These are phyloP conservation scores for Diaporthe sp. DNA, from an alignment of 2,329 filamentous ascomycete genomes.

Conservation along the genomic window DNA sequence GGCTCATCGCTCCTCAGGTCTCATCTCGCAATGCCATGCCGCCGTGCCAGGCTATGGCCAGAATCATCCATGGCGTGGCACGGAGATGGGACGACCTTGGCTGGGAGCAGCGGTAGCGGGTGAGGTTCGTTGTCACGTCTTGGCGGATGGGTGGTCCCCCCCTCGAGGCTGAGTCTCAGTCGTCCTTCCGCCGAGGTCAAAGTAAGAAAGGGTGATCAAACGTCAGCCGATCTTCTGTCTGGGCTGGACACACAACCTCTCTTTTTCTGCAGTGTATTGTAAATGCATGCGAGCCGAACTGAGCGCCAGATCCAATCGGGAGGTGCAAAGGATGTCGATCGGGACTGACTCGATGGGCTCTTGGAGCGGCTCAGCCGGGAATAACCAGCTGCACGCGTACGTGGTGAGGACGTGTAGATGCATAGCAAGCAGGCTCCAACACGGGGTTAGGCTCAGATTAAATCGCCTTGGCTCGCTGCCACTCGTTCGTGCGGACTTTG, in stretches of 20 bases:
- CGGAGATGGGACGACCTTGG: slow-evolving; percentile 21
- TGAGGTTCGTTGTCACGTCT: slow-evolving; percentile 9
- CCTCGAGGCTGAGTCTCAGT: background rate
- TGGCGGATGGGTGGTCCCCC: background rate
- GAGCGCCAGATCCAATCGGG: slow-evolving; percentile 1
- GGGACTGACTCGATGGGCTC: slow-evolving; percentile 11
- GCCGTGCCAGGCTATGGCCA: slow-evolving; percentile 9
- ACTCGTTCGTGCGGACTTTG: slow-evolving; percentile 20
- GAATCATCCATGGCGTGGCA: slow-evolving; percentile 14
- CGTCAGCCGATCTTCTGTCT: slow-evolving; percentile 21
- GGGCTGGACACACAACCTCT: background rate
- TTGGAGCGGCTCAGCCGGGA: slow-evolving; percentile 26
- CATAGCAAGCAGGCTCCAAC: background rate
- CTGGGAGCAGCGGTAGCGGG: slow-evolving; percentile 1
- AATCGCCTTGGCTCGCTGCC: slow-evolving; percentile 9
- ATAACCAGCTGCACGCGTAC: background rate
- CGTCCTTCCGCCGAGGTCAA: background rate
- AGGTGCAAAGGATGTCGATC: slow-evolving; percentile 4
- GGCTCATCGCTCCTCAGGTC: background rate
- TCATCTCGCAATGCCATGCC: slow-evolving; percentile 8
- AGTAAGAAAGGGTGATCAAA: slow-evolving; percentile 32
- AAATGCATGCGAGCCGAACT: background rate
- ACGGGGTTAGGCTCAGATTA: slow-evolving; percentile 25
- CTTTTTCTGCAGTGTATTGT: background rate
- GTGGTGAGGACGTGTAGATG: background rate